Evolutionary conservation across 73 alveolate genomes (phyloP).

Genomic region (Tetrahymena thermophila): DNA sequence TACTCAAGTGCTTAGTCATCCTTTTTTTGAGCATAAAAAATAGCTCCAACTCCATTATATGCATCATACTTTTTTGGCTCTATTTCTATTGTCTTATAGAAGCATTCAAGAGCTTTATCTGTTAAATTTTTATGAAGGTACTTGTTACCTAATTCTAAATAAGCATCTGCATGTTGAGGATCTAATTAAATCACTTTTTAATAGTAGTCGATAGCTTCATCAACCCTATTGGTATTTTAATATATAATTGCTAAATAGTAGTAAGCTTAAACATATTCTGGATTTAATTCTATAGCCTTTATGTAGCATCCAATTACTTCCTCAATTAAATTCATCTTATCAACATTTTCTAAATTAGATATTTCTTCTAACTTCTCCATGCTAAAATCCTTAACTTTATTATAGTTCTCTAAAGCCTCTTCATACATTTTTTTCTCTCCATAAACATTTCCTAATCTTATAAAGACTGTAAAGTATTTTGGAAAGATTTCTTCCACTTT

Average conservation of each 20-base stretch:
- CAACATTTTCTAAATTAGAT: not conserved
- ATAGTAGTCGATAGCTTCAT: not conserved
- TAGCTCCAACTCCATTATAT: not conserved
- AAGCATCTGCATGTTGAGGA: not conserved
- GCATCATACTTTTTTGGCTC: not conserved
- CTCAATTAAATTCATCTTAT: not conserved
- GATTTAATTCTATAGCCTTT: not conserved
- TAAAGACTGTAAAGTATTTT: not conserved
- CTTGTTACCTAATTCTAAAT: not conserved
- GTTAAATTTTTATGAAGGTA: not conserved
- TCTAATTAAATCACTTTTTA: not conserved
- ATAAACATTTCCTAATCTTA: not conserved
- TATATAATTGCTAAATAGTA: not conserved
- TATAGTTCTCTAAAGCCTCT: not conserved
- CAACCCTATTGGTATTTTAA: not conserved
- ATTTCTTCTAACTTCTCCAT: not conserved
- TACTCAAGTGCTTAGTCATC: not conserved
- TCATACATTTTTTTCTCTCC: not conserved
- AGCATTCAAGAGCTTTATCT: not conserved
- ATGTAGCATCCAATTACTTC: not conserved
- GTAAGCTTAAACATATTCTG: not conserved
- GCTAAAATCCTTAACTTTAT: not conserved
- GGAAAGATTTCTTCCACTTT: not conserved
- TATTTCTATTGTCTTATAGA: not conserved
- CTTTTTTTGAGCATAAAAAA: not conserved